These are phyloP conservation scores for Turritis glabra DNA, from an alignment of 345 rosid species.

Conservation along the genomic window DNA sequence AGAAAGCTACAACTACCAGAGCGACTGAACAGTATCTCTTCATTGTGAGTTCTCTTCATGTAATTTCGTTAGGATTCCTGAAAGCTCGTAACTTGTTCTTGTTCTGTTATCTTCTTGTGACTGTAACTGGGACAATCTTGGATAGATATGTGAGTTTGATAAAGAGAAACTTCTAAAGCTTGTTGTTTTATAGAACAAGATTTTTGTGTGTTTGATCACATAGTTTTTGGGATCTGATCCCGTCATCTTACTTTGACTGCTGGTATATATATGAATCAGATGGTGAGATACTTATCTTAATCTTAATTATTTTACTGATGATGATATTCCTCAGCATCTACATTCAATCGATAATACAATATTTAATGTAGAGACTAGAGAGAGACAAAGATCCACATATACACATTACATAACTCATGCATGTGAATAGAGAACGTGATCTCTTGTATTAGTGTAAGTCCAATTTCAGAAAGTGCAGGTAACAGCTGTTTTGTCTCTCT, in stretches of 20 bases:
- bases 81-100: not conserved
- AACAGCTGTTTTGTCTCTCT: slow-evolving; percentile 38
- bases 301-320: slow-evolving; percentile 20
- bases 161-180: slow-evolving; percentile 17
- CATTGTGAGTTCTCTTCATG: slow-evolving; percentile 15
- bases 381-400: slow-evolving; percentile 29
- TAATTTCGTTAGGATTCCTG: not conserved
- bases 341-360: not conserved
- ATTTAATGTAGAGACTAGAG: slow-evolving; percentile 15
- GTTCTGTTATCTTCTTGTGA: not conserved
- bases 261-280: not conserved
- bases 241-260: slow-evolving; percentile 37
- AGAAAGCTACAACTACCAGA: slow-evolving; percentile 32
- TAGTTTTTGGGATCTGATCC: slow-evolving; percentile 38
- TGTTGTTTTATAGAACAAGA: slow-evolving; percentile 18
- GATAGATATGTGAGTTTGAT: slow-evolving; percentile 24
- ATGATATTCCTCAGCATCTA: slow-evolving; percentile 3
- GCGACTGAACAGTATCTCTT: slow-evolving; percentile 30
- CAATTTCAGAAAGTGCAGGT: slow-evolving; percentile 32
- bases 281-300: slow-evolving; percentile 24
- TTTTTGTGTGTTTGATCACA: slow-evolving; percentile 19
- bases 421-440: slow-evolving; percentile 39
- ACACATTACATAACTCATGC: slow-evolving; percentile 31
- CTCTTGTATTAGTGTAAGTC: slow-evolving; percentile 26
- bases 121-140: not conserved